Evolutionary conservation across 495 filamentous ascomycete genomes (phyloP), one percentile per base, ranked within the genome.

Genomic region (Penicillium cinerascens): DNA sequence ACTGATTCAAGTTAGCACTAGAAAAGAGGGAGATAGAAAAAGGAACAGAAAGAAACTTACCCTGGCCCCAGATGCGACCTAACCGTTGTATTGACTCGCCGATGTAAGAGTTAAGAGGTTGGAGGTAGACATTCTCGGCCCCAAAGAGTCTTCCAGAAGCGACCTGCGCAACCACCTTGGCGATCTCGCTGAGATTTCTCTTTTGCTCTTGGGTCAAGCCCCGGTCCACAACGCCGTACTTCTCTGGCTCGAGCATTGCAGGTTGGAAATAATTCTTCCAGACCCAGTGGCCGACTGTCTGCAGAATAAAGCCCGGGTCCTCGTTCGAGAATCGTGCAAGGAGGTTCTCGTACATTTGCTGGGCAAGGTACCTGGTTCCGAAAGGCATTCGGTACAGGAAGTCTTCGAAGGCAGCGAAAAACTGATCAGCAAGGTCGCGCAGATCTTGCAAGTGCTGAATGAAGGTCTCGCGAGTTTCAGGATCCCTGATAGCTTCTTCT

Each of bases 231-330:
- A 96, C 89, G 23, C 95, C 92, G 56, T 87, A 87, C 53, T 87
- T 87, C 66, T 99, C 92, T 11, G 93, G 93, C 51, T 91, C 82
- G 3, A 86, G 75, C 33, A 99, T 67, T 15, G 91, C 90, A 48
- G 93, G 91, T 47, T 93, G 89, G 56, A 97, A 83, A 66, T 97
- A 99, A 60, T 85, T 90, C 53, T 85, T 89, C 88, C 91, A 99
- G 5, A 96, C 70, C 87, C 92, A 97, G 59, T 91, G 82, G 27
- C 87, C 87, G 10, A 92, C 87, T 25, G 92, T 78, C 61, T 95
- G 91, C 13, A 97, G 82, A 16, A 97, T 73, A 22, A 85, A 78
- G 4, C 86, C 80, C 44, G 86, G 88, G 39, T 87, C 78, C 60
- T 97, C 93, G 4, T 85, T 80, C 9, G 87, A 80, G 61, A 96